Evolutionary conservation across 768 basidiomycete species (phyloP).

Genomic region (Pisolithus marmoratus): DNA sequence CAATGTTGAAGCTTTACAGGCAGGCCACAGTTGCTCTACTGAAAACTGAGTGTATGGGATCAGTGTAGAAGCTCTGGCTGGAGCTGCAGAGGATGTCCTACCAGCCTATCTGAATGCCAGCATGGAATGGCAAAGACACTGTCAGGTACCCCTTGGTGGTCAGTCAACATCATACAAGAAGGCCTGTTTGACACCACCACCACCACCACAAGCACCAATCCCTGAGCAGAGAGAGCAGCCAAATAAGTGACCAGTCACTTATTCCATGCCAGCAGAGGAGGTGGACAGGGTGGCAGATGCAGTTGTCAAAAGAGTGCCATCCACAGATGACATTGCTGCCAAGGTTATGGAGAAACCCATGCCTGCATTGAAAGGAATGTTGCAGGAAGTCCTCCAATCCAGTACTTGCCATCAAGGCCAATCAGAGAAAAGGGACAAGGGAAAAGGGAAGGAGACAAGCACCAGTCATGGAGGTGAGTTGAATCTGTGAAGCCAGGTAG

Average conservation of each 20-base stretch:
- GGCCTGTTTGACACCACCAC: neutral
- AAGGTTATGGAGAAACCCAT: neutral
- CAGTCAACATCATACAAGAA: neutral
- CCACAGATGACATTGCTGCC: neutral
- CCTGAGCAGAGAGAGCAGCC: too few relatives aligned
- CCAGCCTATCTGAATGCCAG: neutral
- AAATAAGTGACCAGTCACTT: too few relatives aligned
- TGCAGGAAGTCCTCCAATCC: neutral
- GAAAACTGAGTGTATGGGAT: neutral
- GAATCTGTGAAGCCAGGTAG: too few relatives aligned
- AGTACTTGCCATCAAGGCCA: too few relatives aligned
- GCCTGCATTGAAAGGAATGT: neutral
- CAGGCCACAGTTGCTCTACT: neutral
- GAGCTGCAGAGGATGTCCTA: neutral
- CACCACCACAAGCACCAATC: neutral
- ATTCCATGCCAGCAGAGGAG: too few relatives aligned
- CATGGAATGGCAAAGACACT: neutral
- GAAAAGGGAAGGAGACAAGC: neutral
- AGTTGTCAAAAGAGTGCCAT: too few relatives aligned
- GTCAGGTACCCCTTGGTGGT: neutral
- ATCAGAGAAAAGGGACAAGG: neutral
- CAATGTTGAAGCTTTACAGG: too few relatives aligned
- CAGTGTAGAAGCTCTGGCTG: neutral
- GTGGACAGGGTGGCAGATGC: too few relatives aligned
- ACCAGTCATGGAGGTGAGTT: too few relatives aligned